Percentiles rank a stretch among this genome's conserved stretches.
phyloP scores from a whole-genome alignment of 192 early-diverging fungal genomes.

The Radiomyces spectabilis region DNA sequence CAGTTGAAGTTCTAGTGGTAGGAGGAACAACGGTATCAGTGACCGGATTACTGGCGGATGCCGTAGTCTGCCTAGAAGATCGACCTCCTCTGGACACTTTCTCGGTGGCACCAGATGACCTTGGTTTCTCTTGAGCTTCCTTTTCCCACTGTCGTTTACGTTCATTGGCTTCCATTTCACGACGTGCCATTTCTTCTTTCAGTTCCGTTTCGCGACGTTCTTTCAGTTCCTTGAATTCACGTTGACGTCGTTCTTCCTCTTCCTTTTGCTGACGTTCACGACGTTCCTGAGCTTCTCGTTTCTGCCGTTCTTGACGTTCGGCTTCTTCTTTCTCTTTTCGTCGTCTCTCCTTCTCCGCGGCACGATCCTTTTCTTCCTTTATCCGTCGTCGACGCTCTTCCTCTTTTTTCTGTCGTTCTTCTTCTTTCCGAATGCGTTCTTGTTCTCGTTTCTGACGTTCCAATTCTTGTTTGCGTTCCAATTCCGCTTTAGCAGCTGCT shows the following conservation, averaged over 20 bases:
- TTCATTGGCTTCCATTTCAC: too few species aligned
- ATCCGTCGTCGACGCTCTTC: slow-evolving; percentile 37
- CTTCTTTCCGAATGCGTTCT: slow-evolving; percentile 38
- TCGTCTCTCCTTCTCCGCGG: slow-evolving; percentile 27
- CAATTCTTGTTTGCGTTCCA: background rate
- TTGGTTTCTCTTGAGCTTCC: background rate
- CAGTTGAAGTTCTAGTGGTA: too few species aligned
- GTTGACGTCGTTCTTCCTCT: slow-evolving; percentile 24
- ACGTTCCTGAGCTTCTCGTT: slow-evolving; percentile 29
- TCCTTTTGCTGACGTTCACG: slow-evolving; percentile 27
- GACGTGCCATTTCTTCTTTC: too few species aligned
- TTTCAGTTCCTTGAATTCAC: slow-evolving; percentile 15
- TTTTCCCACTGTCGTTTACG: too few species aligned
- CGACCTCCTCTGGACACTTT: too few species aligned
- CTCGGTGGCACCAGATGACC: background rate
- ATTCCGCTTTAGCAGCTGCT: slow-evolving; percentile 31
- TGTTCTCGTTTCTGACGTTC: slow-evolving; percentile 49
- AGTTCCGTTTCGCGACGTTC: too few species aligned
- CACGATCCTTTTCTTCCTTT: slow-evolving; percentile 28
- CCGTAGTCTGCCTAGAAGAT: background rate
- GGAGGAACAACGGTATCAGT: background rate
- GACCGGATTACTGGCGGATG: background rate
- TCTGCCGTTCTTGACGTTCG: slow-evolving; percentile 33
- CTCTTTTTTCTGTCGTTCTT: slow-evolving; percentile 30
- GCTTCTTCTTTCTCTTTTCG: slow-evolving; percentile 33